Percentiles rank a stretch among this genome's conserved stretches.
Evolutionary conservation across 1,284 basidiomycete genomes (phyloP).

Genomic region (Rhizopogon hawkerae): DNA sequence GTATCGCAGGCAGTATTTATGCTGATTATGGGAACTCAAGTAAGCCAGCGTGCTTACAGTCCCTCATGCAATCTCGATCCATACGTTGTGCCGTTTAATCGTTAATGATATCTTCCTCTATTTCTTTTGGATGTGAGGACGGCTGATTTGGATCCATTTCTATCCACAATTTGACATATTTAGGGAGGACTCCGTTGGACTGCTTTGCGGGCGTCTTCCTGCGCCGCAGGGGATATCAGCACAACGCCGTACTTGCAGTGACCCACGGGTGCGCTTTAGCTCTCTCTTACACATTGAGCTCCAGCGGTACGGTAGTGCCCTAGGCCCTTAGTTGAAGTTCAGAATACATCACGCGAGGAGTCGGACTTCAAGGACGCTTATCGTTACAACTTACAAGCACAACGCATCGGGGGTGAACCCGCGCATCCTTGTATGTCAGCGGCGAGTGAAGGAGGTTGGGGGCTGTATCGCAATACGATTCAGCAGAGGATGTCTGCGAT

Average conservation of each 20-base stretch:
- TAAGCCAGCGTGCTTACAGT: no score
- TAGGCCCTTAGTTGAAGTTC: constrained; percentile 59
- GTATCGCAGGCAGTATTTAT: no score
- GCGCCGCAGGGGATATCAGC: constrained; percentile 54
- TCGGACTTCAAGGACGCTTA: constrained; percentile 25
- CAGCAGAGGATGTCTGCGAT: constrained; percentile 61
- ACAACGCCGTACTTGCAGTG: constrained; percentile 88
- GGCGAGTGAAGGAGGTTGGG: constrained; percentile 59
- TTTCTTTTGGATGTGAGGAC: constrained; percentile 55
- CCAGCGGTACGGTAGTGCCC: constrained; percentile 90
- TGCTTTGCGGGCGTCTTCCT: constrained; percentile 9
- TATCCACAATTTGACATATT: constrained; percentile 60
- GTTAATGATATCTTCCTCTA: constrained; percentile 90
- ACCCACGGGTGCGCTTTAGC: constrained; percentile 20
- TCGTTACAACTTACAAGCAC: constrained; percentile 74
- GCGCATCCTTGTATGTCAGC: constrained; percentile 56
- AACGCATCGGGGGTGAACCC: constrained; percentile 73
- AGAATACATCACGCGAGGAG: constrained; percentile 8
- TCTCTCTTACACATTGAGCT: constrained; percentile 84
- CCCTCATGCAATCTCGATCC: constrained; percentile 36
- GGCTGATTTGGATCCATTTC: constrained; percentile 42
- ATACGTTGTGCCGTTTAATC: constrained; percentile 62
- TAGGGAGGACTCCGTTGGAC: constrained; percentile 27
- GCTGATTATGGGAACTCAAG: no score
- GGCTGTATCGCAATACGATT: constrained; percentile 79